Evolutionary conservation across 169 alveolate genomes (phyloP).

Genomic region (Plasmodium gonderi): DNA sequence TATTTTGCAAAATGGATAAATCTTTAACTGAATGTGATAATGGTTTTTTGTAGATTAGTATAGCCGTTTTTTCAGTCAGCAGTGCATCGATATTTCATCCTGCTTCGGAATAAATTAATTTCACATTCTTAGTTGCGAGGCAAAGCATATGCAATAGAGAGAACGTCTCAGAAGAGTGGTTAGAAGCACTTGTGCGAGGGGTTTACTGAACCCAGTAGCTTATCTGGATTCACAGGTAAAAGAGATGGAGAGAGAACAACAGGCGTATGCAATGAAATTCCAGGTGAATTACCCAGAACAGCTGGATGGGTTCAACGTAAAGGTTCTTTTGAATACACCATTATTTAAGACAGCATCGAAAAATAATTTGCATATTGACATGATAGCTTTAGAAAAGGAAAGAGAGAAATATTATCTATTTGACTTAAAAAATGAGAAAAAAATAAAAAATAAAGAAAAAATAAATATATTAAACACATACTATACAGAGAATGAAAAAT

Average conservation of each 20-base stretch:
- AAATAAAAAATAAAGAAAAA: conserved; percentile 13
- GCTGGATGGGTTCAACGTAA: background rate
- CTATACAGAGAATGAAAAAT: conserved; percentile 40
- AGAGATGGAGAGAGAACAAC: conserved; percentile 7
- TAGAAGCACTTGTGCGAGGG: too few species aligned
- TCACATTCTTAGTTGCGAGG: too few species aligned
- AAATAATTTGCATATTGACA: conserved; percentile 6
- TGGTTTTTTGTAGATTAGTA: too few species aligned
- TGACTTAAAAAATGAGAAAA: background rate
- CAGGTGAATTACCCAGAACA: conserved; percentile 10
- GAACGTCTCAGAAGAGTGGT: too few species aligned
- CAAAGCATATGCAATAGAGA: too few species aligned
- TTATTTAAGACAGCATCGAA: background rate
- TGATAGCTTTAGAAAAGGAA: conserved; percentile 20
- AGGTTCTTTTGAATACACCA: background rate
- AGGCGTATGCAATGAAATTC: conserved; percentile 20
- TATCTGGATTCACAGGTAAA: background rate
- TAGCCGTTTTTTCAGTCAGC: too few species aligned
- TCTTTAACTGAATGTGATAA: too few species aligned
- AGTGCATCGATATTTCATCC: too few species aligned
- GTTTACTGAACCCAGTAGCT: too few species aligned
- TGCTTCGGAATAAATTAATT: too few species aligned
- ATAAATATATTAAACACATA: conserved; percentile 39
- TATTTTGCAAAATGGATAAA: too few species aligned
- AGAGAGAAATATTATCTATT: background rate